phyloP scores from a whole-genome alignment of 208 protist genomes.

The Lotmaria passim region DNA sequence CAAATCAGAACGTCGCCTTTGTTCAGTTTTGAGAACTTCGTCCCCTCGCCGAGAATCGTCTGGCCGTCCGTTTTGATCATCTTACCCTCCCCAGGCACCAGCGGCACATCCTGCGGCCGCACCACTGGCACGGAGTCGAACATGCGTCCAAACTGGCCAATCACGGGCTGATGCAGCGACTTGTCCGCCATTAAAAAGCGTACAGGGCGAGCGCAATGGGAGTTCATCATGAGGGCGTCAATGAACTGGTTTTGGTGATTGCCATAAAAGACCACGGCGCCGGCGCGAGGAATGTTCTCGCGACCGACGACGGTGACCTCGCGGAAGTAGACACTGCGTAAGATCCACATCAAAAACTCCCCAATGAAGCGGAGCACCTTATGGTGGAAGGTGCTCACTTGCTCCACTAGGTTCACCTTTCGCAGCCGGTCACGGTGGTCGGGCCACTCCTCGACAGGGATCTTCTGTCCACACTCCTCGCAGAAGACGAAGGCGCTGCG shows the following conservation, averaged over 20 bases:
- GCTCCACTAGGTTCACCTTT: constrained; percentile 57
- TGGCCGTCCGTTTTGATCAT: constrained; percentile 54
- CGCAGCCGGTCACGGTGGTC: constrained; percentile 77
- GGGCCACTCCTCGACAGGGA: constrained; percentile 75
- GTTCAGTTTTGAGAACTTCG: constrained; percentile 66
- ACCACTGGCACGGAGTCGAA: constrained; percentile 93
- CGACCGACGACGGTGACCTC: constrained; percentile 89
- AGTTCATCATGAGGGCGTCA: constrained; percentile 92
- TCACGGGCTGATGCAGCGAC: constrained; percentile 79
- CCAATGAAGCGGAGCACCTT: constrained; percentile 66
- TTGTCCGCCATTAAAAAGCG: constrained; percentile 94
- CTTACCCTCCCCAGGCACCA: constrained; percentile 53
- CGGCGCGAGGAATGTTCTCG: constrained; percentile 89
- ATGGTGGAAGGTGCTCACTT: constrained; percentile 59
- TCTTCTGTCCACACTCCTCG: constrained; percentile 59
- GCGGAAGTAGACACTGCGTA: constrained; percentile 92
- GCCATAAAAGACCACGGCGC: constrained; percentile 93
- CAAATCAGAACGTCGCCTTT: constrained; percentile 84
- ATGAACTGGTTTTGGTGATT: constrained; percentile 95
- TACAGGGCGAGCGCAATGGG: constrained; percentile 72
- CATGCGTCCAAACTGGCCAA: constrained; percentile 85
- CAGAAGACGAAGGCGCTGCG: constrained; percentile 56
- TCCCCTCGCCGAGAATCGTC: constrained; percentile 70
- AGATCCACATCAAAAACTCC: constrained; percentile 85
- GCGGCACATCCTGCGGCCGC: constrained; percentile 90